Base-by-base conservation (phyloP, 345 rosid genomes). In the Heritiera fomes region DNA sequence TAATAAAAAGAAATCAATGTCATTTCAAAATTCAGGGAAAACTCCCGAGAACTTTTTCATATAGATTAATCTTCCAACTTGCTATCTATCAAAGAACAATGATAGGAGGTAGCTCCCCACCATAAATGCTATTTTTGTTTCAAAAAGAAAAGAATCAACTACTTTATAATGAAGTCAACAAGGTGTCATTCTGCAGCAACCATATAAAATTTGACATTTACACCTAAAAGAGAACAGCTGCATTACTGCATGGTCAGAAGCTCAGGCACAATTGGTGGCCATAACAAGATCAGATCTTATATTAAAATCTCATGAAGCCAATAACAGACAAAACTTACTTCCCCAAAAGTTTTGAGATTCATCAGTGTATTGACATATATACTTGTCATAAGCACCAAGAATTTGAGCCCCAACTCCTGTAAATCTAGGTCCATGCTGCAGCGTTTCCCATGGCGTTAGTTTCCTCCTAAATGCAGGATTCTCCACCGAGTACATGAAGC, bases 361-460 rank as follows among this genome's bases (percentile, higher is more conserved):
- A 52, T 82, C 81, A 6, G 90, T 77, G 76, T 82, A 91, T 75
- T 90, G 99, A 70, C 96, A 93, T 73, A 93, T 82, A 80, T 91
- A 93, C 83, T 95, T 89, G 80, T 92, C 98, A 83, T 86, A 75
- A 83, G 97, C 93, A 13, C 99, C 99, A 77, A 93, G 98, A 81
- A 95, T 91, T 84, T 95, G 99, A 56, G 96, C 98, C 77, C 94
- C 98, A 30, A 91, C 97, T 61, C 99, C 99, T 9, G 94, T 90
- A 81, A 81, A 91, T 69, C 96, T 80, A 11, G 92, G 82, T 72
- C 99, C 99, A 55, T 92, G 79, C 55, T 87, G 90, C 59, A 81
- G 86, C 63, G 45, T 43, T 18, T 95, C 99, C 40, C 90, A 78
- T 2, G 89, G 80, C 10, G 90, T 85, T 79, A 91, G 68, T 53